Evolutionary conservation across 495 filamentous ascomycete species (phyloP).

Genomic region (Aspergillus ellipticus): DNA sequence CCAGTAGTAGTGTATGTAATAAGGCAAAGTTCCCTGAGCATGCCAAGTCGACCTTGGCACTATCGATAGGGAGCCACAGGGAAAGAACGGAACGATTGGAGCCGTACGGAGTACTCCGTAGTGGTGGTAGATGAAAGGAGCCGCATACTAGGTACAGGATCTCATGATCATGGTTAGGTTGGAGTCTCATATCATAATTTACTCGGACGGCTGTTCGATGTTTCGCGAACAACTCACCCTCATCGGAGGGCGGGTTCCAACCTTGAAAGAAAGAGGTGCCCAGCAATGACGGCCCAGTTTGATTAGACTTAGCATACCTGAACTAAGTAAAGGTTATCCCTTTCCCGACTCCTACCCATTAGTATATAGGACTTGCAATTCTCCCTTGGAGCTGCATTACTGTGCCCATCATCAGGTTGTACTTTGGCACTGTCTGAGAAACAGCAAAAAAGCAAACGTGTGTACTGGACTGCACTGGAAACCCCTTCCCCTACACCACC

Average conservation of each 20-base stretch:
- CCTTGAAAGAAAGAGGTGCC: conserved; percentile 9
- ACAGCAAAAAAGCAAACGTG: neutral
- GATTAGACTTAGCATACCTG: conserved; percentile 17
- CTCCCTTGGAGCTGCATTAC: conserved; percentile 4
- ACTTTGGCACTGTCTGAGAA: neutral
- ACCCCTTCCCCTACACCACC: neutral
- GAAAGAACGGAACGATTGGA: neutral
- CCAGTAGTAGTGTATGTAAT: no score
- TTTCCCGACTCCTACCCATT: conserved; percentile 12
- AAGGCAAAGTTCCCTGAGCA: no score
- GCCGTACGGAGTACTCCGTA: no score
- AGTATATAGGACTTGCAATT: conserved; percentile 20
- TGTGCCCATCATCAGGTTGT: neutral
- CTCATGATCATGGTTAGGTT: conserved; percentile 3
- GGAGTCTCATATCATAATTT: conserved; percentile 1
- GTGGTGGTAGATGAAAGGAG: conserved; percentile 1
- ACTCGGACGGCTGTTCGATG: conserved; percentile 17
- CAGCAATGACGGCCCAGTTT: conserved; percentile 16
- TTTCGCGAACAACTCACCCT: conserved; percentile 9
- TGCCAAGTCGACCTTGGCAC: no score
- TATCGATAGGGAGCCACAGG: neutral
- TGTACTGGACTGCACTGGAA: no score
- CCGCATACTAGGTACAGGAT: neutral
- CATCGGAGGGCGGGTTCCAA: neutral
- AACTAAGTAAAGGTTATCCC: conserved; percentile 14